A percentile compares a stretch with the other conserved stretches of the same genome.
Conservation (phyloP, 2,329 filamentous ascomycete species). For the Beauveria medogensis region DNA sequence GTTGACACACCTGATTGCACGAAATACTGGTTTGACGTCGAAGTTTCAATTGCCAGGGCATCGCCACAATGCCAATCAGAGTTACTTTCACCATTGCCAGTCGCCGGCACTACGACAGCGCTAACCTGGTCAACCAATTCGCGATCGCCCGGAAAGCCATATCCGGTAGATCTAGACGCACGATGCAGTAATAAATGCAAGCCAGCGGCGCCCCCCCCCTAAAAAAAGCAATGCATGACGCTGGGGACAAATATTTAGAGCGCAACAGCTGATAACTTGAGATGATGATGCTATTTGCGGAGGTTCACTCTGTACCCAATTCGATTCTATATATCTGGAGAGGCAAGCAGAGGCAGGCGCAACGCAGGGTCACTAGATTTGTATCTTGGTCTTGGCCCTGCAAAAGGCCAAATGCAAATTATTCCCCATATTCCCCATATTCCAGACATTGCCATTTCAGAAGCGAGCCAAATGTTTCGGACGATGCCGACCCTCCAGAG, state of each 20-base stretch:
- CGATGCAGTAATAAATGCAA: not conserved
- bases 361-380: not conserved
- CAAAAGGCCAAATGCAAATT: not conserved
- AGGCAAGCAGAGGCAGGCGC: not conserved
- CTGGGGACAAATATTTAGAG: not conserved
- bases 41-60: not conserved
- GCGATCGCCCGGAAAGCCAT: not conserved
- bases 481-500: not conserved
- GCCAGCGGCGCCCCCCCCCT: not conserved
- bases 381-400: not conserved
- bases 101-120: not conserved
- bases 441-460: not conserved
- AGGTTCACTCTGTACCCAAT: not conserved
- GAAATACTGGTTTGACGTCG: not conserved
- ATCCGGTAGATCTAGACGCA: not conserved
- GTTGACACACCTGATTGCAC: too few species aligned
- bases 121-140: not conserved
- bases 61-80: not conserved
- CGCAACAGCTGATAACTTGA: not conserved
- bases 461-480: not conserved
- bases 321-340: not conserved
- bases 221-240: not conserved
- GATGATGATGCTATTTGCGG: not conserved
- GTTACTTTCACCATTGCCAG: not conserved
- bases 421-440: not conserved